Conservation (phyloP, 2,329 filamentous ascomycete genomes). For the Sporothrix globosa region DNA sequence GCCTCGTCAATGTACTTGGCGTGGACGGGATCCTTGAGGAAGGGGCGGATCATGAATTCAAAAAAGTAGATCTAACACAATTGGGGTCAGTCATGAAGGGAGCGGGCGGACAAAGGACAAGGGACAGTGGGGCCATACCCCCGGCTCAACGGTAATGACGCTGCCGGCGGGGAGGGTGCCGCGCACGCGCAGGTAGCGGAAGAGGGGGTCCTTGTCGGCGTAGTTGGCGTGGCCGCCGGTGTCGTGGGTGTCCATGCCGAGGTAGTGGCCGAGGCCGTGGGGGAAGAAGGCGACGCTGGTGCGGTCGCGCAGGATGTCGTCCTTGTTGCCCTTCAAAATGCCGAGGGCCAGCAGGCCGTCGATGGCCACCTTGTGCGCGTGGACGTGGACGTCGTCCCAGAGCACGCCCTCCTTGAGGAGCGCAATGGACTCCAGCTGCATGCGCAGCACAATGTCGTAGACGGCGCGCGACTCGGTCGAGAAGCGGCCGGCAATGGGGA, state of each 20-base stretch:
- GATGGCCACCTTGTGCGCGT: conserved; percentile 81
- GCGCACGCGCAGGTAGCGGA: conserved; percentile 81
- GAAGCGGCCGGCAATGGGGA: conserved; percentile 76
- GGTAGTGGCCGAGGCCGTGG: conserved; percentile 86
- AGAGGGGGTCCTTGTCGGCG: conserved; percentile 78
- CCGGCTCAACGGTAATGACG: conserved; percentile 94
- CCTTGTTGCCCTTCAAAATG: conserved; percentile 68
- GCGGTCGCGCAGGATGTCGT: conserved; percentile 74
- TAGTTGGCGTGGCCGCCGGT: conserved; percentile 78
- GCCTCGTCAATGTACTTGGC: conserved; percentile 74
- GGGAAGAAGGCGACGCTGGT: conserved; percentile 92
- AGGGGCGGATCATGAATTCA: conserved; percentile 82
- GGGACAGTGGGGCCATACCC: conserved; percentile 57
- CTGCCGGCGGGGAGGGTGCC: conserved; percentile 74
- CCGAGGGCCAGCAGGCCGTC: conserved; percentile 75
- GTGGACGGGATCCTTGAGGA: conserved; percentile 71
- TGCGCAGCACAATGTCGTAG: conserved; percentile 81
- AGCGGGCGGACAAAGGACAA: background rate
- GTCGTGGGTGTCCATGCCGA: conserved; percentile 93
- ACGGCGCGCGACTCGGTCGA: conserved; percentile 71
- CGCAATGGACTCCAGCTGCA: conserved; percentile 79
- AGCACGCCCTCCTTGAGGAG: conserved; percentile 72
- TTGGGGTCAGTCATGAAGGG: conserved; percentile 33
- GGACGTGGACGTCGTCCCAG: conserved; percentile 81
- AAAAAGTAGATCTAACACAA: conserved; percentile 77